Base-by-base conservation (phyloP, 352 stramenopile genomes). In the Pythium utonaiense region DNA sequence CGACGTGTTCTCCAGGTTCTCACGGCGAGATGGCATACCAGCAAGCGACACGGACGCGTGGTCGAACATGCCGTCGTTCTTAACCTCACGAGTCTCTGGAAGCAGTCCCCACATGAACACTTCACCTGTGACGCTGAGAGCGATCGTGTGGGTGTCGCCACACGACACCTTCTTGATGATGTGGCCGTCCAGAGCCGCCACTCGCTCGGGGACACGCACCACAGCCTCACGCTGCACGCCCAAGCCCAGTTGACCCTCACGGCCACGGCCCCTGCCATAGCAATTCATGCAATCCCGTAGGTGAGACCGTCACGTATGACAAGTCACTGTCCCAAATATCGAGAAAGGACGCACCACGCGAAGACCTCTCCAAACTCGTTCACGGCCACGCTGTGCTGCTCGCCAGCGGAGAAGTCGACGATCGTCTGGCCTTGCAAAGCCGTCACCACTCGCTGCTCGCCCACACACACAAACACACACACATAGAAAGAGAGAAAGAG, bases 301-400 rank as follows among this genome's bases (percentile, higher is more conserved):
- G 38, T 45, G 38, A 45, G 38, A 45, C 38, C n/a, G 38, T 45
- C n/a, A 45, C n/a, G n/a, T n/a, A n/a, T n/a, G n/a, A n/a, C 6
- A 45, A 25, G 38, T n/a, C n/a, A n/a, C n/a, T n/a, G n/a, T n/a
- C n/a, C n/a, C n/a, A n/a, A n/a, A 45, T 45, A n/a, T 8, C 16
- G 7, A 52, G 17, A 60, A 21, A 17, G 6, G 31, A 55, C 55
- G 12, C 63, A 84, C 83, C 83, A 93, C 8, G 83, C 73, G 52
- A 90, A 90, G 12, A 93, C 80, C 8, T 91, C 81, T 48, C 83
- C 83, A 50, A 91, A 93, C 50, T 93, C 81, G 40, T 87, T 93
- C 9, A 91, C 75, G 2, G 78, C 81, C 9, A 93, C 71, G 16
- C 77, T 88, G 69, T 93, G 83, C 50, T 86, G 73, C 53, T 84